Conservation (phyloP, 768 basidiomycete genomes). For the Suillus clintonianus region DNA sequence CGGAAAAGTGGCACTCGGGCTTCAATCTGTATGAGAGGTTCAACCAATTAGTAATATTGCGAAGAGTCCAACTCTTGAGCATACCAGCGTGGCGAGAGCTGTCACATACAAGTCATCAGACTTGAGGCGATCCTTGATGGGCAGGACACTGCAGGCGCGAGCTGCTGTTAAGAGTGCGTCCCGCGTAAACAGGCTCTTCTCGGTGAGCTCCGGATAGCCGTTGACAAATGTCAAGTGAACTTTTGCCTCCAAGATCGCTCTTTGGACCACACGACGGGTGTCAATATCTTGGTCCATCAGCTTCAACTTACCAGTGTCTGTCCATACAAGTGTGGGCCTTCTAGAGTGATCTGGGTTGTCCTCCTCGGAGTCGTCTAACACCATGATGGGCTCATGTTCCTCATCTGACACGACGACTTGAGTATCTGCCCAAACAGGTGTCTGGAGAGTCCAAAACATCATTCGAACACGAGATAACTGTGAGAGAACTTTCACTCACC, state of each 20-base stretch:
- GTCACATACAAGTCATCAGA: not conserved
- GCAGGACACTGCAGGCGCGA: not conserved
- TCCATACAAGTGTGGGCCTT: not conserved
- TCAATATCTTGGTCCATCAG: not conserved
- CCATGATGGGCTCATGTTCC: not conserved
- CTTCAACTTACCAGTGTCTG: not conserved
- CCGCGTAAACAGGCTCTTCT: too few relatives aligned
- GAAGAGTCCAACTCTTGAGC: not conserved
- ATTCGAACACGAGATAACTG: not conserved
- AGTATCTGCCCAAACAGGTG: not conserved
- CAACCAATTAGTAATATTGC: not conserved
- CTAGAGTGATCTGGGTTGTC: not conserved
- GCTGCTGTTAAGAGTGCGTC: not conserved
- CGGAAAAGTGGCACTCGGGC: not conserved
- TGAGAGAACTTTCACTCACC: not conserved
- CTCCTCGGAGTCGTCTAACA: not conserved
- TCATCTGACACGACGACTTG: not conserved
- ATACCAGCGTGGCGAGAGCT: not conserved
- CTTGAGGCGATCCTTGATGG: not conserved
- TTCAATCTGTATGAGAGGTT: not conserved
- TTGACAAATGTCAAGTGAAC: not conserved
- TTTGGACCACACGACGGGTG: not conserved
- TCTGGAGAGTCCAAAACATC: not conserved
- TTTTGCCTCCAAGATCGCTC: not conserved
- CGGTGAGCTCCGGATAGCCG: not conserved